Evolutionary conservation across 352 stramenopile genomes (phyloP).

Genomic region (Aphanomyces astaci): DNA sequence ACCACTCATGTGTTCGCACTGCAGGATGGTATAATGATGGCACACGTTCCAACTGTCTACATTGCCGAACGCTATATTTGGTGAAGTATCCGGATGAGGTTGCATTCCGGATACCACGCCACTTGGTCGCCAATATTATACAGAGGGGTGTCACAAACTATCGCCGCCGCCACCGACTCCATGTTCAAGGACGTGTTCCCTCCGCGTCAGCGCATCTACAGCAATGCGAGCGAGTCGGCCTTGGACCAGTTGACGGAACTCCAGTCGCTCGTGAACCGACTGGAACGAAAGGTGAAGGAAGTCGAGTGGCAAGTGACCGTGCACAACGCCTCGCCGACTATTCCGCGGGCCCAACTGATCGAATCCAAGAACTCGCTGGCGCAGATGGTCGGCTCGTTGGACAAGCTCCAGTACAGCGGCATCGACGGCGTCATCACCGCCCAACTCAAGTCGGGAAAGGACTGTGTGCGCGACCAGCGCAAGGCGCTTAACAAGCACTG

Average conservation of each 20-base stretch:
- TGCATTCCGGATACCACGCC: too few relatives aligned
- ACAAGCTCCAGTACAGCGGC: slow-evolving; percentile 16
- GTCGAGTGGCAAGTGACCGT: slow-evolving; percentile 21
- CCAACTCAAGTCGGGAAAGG: slow-evolving; percentile 7
- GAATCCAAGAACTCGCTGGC: slow-evolving; percentile 16
- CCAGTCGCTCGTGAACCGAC: not conserved
- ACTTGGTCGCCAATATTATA: too few relatives aligned
- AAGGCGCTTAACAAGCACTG: slow-evolving; percentile 12
- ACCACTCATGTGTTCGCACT: too few relatives aligned
- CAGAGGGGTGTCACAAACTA: too few relatives aligned
- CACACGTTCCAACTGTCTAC: too few relatives aligned
- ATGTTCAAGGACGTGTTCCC: slow-evolving; percentile 5
- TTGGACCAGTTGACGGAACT: slow-evolving; percentile 5
- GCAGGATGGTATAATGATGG: too few relatives aligned
- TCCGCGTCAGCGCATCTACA: slow-evolving; percentile 2
- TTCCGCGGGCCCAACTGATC: not conserved
- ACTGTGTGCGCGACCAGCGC: slow-evolving; percentile 10
- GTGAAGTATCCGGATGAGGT: too few relatives aligned
- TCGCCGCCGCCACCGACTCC: not conserved
- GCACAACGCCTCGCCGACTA: slow-evolving; percentile 14
- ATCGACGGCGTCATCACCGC: slow-evolving; percentile 20
- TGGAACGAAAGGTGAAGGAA: slow-evolving; percentile 14
- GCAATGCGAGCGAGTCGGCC: slow-evolving; percentile 8
- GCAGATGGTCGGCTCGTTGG: not conserved
- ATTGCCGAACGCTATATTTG: too few relatives aligned